Evolutionary conservation across 1,284 basidiomycete species (phyloP).

Genomic region (Cerioporus squamosus): DNA sequence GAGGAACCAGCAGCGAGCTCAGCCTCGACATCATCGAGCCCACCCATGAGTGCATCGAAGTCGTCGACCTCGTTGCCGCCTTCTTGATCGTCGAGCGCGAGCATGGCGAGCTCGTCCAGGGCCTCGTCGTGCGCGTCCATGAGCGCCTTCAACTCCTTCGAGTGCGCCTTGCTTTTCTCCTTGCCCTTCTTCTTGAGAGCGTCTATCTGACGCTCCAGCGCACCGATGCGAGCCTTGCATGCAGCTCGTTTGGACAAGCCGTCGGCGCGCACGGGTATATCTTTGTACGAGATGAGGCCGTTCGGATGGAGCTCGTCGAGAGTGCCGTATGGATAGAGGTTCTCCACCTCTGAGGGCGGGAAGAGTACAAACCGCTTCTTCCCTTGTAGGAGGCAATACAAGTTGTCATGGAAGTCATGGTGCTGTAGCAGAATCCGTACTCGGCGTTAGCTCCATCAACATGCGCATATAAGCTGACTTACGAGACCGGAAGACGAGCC

Average conservation of each 20-base stretch:
- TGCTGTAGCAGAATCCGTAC: conserved; percentile 26
- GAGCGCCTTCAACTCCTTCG: conserved; percentile 25
- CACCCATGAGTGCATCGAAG: no score
- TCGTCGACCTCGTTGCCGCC: conserved; percentile 26
- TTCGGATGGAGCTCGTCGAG: conserved; percentile 33
- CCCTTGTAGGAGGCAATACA: conserved; percentile 38
- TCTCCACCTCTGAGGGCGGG: conserved; percentile 30
- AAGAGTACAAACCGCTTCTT: conserved; percentile 40
- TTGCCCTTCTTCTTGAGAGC: conserved; percentile 22
- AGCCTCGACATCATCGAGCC: conserved; percentile 8
- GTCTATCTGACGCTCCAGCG: conserved; percentile 33
- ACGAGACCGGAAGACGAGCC: conserved; percentile 38
- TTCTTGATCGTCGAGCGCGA: conserved; percentile 29
- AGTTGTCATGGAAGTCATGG: conserved; percentile 42
- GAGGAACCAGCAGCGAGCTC: conserved; percentile 2
- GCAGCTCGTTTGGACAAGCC: conserved; percentile 33
- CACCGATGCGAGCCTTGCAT: conserved; percentile 29
- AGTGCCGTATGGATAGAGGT: conserved; percentile 35
- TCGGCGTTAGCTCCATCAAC: not conserved
- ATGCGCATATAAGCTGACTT: not conserved
- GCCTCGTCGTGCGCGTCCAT: conserved; percentile 31
- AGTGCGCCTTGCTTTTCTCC: conserved; percentile 25
- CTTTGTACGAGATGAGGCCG: conserved; percentile 37
- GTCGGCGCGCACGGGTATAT: conserved; percentile 33
- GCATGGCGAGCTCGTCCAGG: conserved; percentile 31